These are phyloP conservation scores for Dactylellina leptospora DNA, from an alignment of 2,329 filamentous ascomycete genomes.

Conservation along the genomic window DNA sequence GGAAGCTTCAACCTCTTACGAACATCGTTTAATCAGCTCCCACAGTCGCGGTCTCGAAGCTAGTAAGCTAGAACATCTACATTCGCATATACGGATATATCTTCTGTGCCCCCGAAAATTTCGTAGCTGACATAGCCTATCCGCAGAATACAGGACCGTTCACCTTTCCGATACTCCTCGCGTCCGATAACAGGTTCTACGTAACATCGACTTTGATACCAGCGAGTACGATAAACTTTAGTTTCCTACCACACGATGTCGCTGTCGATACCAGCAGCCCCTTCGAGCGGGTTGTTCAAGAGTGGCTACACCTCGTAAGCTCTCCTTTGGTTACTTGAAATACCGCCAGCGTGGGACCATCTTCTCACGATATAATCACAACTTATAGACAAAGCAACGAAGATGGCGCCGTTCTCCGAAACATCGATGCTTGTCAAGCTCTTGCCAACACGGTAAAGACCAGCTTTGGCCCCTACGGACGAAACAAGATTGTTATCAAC, in stretches of 20 bases:
- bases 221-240: slow-evolving; percentile 61
- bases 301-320: slow-evolving; percentile 91
- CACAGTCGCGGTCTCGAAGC: neutral
- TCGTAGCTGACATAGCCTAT: neutral
- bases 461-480: slow-evolving; percentile 93
- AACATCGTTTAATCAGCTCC: neutral
- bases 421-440: slow-evolving; percentile 97
- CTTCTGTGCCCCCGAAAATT: neutral
- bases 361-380: too few relatives aligned
- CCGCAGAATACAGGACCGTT: too few relatives aligned
- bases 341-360: too few relatives aligned
- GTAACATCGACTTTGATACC: slow-evolving; percentile 65
- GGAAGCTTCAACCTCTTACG: too few relatives aligned
- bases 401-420: slow-evolving; percentile 97
- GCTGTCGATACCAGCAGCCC: slow-evolving; percentile 91
- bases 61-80: neutral
- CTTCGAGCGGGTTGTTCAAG: slow-evolving; percentile 94
- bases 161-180: neutral
- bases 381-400: slow-evolving; percentile 94
- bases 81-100: too few relatives aligned
- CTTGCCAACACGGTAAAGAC: slow-evolving; percentile 97
- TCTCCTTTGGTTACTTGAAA: too few relatives aligned
- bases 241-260: slow-evolving; percentile 73
- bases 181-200: slow-evolving; percentile 66
- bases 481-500: slow-evolving; percentile 99